Evolutionary conservation across 768 basidiomycete genomes (phyloP), one percentile per base, ranked within the genome.

Genomic region (Pleurotus pulmonarius): DNA sequence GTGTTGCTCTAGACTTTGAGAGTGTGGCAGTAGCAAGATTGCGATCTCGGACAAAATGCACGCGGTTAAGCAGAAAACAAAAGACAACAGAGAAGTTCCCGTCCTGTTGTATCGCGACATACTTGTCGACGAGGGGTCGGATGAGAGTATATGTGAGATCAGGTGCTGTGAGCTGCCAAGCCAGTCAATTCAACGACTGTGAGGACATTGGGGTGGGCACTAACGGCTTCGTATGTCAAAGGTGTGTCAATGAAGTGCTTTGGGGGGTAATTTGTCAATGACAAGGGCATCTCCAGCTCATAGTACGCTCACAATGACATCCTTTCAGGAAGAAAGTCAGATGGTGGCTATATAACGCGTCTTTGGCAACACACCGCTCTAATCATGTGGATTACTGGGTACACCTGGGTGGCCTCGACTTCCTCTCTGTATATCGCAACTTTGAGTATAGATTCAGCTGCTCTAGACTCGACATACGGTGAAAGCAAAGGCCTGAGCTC

Each of bases 81-180:
- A 97, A 97, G 4, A 92, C 87, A 58, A 92, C 75, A 4, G 93
- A 85, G 67, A 87, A 83, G 72, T 97, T 98, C 22, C 88, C 87
- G 45, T 75, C 67, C 24, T 76, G 79, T 65, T 92, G 89, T 48
- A 94, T 72, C 8, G 78, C 76, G 26, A 81, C 73, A 69, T 97
- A 97, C 73, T 94, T 96, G 57, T 94, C 90, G 46, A 87, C 83
- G 29, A 98, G 78, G 0, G 95, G 95, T 38, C 86, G 88, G 55
- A 96, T 78, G 59, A 98, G 86, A 1, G 92, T 89, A 67, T 97
- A 97, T 1, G 90, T 93, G 37, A 94, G 80, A 67, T 98, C 95
- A 1, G 95, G 92, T 1, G 88, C 86, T 1, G 80, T 81, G 45
- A 97, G 75, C 87, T 95, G 69, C 13, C 51, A 55, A 24, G 9